These are phyloP conservation scores for Venturia asperata DNA, from an alignment of 2,329 filamentous ascomycete species.

Conservation along the genomic window DNA sequence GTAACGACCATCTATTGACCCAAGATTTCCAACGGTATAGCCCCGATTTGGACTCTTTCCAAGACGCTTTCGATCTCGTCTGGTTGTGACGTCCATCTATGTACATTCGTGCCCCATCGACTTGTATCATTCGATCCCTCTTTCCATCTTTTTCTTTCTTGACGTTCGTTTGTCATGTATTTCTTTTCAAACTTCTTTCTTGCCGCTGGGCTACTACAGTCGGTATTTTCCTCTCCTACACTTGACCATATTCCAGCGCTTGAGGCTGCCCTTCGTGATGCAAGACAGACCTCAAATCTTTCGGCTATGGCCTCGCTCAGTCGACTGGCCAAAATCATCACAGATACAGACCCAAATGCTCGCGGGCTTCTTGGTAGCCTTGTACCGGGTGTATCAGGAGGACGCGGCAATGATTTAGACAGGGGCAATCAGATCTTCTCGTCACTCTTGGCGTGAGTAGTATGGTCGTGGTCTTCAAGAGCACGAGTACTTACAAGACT, in stretches of 20 bases:
- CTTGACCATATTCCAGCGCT: not conserved
- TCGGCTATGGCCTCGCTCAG: not conserved
- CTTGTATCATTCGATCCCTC: not conserved
- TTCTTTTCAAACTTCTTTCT: not conserved
- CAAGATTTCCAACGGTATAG: not conserved
- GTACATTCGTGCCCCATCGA: no score
- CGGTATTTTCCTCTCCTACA: not conserved
- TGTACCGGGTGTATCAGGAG: not conserved
- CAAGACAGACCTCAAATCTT: not conserved
- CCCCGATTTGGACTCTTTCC: not conserved
- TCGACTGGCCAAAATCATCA: not conserved
- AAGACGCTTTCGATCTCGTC: no score
- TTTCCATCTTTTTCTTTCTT: not conserved
- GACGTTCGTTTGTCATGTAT: not conserved
- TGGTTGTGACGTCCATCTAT: not conserved
- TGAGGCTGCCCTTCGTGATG: not conserved
- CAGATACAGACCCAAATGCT: not conserved
- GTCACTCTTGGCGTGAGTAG: not conserved
- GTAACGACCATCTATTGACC: not conserved
- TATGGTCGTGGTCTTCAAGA: not conserved
- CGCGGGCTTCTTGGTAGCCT: not conserved
- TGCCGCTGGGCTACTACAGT: not conserved
- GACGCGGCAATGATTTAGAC: not conserved
- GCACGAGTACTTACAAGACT: not conserved
- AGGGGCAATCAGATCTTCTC: conserved; percentile 3